phyloP scores from a whole-genome alignment of 202 grass and related monocot species.

The Dendrocalamus latiflorus region DNA sequence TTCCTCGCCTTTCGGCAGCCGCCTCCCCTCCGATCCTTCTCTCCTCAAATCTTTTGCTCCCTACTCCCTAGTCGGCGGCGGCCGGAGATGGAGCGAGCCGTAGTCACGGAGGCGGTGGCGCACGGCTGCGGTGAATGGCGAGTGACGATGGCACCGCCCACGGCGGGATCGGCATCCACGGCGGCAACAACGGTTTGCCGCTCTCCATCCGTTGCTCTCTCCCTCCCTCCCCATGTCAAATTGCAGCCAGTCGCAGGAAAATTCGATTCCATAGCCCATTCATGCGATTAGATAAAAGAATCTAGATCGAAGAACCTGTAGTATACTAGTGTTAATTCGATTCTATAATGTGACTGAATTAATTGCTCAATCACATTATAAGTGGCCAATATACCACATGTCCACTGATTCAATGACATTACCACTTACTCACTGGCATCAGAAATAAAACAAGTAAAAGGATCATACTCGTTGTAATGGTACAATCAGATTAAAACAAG shows the following conservation, averaged over 20 bases:
- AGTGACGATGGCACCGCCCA: neutral
- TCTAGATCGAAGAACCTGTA: no score
- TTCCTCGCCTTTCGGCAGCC: no score
- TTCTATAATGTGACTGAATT: neutral
- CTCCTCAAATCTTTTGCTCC: no score
- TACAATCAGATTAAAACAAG: neutral
- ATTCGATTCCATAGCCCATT: neutral
- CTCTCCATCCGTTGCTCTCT: no score
- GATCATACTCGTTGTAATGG: neutral
- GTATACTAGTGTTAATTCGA: neutral
- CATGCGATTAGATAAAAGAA: neutral
- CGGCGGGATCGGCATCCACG: neutral
- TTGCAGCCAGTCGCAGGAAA: neutral
- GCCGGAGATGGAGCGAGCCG: no score
- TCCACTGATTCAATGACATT: neutral
- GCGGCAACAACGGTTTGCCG: neutral
- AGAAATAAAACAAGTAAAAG: neutral
- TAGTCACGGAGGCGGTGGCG: no score
- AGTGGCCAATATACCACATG: neutral
- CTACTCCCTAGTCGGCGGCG: no score
- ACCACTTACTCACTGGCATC: neutral
- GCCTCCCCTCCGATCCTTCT: no score
- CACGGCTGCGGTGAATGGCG: neutral
- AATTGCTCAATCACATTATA: neutral
- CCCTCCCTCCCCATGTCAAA: neutral